Base-by-base conservation (phyloP, 257 asterid species). In the Solanum ahanhuiri region DNA sequence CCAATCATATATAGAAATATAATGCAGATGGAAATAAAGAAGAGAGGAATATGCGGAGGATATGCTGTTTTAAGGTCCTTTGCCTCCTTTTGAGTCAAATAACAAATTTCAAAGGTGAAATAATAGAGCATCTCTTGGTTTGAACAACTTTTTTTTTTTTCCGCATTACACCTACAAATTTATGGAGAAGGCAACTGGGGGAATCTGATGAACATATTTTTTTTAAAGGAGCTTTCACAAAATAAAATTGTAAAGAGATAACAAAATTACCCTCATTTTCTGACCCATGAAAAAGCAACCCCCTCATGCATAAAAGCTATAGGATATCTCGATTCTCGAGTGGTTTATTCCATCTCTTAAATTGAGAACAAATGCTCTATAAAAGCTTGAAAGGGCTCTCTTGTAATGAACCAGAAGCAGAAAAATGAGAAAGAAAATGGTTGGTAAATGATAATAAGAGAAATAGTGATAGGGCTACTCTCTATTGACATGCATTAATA, bases 381-480 rank as follows among this genome's bases (percentile, higher is more conserved):
- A 45, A 81, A 25, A 25, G 0, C 34, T 0, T 48, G 34, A 9
- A 31, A 70, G 25, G 77, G 77, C 25, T 31, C 14, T 17, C 4
- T 31, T 17, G 25, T 31, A 2, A 70, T 31, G 7, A 70, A 31
- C 1, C 43, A 70, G 39, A 14, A 69, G 12, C 76, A 30, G 11
- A 69, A 25, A 69, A 3, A 30, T 70, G 79, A 70, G 79, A 33
- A 70, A 70, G 23, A 17, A 33, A 33, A 34, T 35, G 0, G 15
- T 70, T 9, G 75, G 75, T 14, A 3, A 57, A 66, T n/a, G 66
- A 57, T 9, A 25, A 84, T 87, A 89, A 90, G 93, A 83, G 86
- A 91, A 87, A 41, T 88, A 89, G 90, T 92, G 71, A 57, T 86
- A 86, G 93, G 93, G 93, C 89, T 87, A 22, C 92, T 91, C 90